phyloP scores from a whole-genome alignment of 441 rosid species.

The Breynia disticha region DNA sequence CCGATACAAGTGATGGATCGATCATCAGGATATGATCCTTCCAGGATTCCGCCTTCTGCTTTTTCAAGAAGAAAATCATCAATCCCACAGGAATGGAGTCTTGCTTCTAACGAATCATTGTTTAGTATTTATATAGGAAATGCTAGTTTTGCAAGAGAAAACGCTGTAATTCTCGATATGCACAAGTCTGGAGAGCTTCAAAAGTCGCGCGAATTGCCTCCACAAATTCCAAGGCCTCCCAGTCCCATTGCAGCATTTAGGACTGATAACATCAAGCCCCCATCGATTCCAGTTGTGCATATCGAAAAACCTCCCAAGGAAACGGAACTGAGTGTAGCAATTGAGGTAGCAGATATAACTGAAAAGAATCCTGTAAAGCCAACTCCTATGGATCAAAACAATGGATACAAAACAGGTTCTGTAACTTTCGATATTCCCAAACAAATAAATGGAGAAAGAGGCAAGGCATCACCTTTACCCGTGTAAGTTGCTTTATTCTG shows the following conservation, averaged over 20 bases:
- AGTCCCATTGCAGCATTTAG: too few species aligned
- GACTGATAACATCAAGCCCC: constrained; percentile 2
- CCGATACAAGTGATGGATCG: constrained; percentile 63
- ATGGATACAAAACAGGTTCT: constrained; percentile 17
- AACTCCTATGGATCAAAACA: constrained; percentile 9
- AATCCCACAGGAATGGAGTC: constrained; percentile 40
- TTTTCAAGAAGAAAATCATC: constrained; percentile 29
- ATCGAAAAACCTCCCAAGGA: constrained; percentile 15
- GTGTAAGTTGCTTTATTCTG: constrained; percentile 30
- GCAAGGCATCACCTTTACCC: constrained; percentile 37
- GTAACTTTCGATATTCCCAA: constrained; percentile 24
- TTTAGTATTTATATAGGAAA: constrained; percentile 65
- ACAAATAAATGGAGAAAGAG: constrained; percentile 28
- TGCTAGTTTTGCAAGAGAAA: constrained; percentile 42
- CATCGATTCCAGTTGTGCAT: constrained; percentile 16
- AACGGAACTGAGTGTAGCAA: constrained; percentile 18
- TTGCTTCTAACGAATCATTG: constrained; percentile 66
- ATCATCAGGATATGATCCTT: constrained; percentile 32
- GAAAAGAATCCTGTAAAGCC: neutral
- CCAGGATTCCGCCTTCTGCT: constrained; percentile 38
- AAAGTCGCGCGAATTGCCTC: constrained; percentile 33
- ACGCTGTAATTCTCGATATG: constrained; percentile 12
- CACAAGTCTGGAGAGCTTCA: constrained; percentile 16
- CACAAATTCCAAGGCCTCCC: constrained; percentile 19
- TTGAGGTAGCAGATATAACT: constrained; percentile 5